Evolutionary conservation across 2,329 filamentous ascomycete genomes (phyloP).

Genomic region (Diaporthe citrichinensis): DNA sequence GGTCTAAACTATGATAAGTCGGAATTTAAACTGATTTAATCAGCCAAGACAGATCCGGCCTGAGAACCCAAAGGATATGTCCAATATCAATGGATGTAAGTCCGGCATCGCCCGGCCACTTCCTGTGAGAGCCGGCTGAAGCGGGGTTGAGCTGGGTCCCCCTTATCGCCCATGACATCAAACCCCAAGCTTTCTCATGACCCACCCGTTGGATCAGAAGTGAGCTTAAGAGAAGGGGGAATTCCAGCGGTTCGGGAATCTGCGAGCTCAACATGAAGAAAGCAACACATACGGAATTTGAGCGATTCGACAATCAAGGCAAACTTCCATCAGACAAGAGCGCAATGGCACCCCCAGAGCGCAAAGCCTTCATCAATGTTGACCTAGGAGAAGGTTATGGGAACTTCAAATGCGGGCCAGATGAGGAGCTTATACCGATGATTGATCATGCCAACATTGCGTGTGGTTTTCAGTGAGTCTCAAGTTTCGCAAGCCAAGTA

Average conservation of each 20-base stretch:
- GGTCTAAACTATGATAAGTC: too few relatives aligned
- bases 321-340: background rate
- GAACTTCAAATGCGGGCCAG: conserved; percentile 64
- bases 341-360: conserved; percentile 24
- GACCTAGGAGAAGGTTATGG: conserved; percentile 63
- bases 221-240: background rate
- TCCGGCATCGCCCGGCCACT: conserved; percentile 8
- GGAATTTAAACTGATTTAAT: too few relatives aligned
- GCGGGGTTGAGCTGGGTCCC: conserved; percentile 9
- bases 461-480: conserved; percentile 64
- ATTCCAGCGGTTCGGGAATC: background rate
- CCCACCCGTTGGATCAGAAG: background rate
- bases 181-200: background rate
- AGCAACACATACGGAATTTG: conserved; percentile 7
- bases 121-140: background rate
- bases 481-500: conserved; percentile 23
- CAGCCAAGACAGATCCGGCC: too few relatives aligned
- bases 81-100: background rate
- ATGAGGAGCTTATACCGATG: conserved; percentile 70
- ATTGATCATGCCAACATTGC: conserved; percentile 74
- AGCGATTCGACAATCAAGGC: conserved; percentile 15
- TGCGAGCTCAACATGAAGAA: background rate
- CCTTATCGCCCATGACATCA: conserved; percentile 33
- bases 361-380: conserved; percentile 54
- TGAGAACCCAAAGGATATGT: background rate